Base-by-base conservation (phyloP, 2,329 filamentous ascomycete species). In the Bipolaris gigantea region DNA sequence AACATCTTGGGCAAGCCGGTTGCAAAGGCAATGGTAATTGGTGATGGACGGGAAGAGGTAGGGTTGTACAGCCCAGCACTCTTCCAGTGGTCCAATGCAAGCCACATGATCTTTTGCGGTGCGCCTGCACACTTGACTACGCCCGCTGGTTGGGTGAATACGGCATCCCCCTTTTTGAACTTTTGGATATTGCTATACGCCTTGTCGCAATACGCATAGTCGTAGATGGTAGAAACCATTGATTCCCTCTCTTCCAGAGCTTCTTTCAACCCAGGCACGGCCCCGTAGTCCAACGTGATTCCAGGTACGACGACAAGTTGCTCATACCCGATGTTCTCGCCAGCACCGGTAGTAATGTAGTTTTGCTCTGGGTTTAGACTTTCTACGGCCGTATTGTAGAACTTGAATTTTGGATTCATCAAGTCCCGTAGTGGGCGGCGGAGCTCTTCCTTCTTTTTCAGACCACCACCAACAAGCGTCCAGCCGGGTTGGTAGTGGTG, bases 401-500 rank as follows among this genome's bases (percentile, higher is more conserved):
- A 80, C 63, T 82, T 82, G 57, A 89, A 71, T 64, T 85, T 85
- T n/a, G 81, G 70, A 61, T 87, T 80, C 7, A 88, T 71, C 44
- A 88, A 67, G 43, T 73, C 73, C 4, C 74, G 63, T 35, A 87
- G 66, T 1, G 80, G 81, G 51, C 75, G 72, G 42, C 80, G 79
- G 51, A 88, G 73, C 21, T 86, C 80, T 58, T 86, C 76, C 66
- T 85, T 85, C 42, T 76, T 80, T 72, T 88, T 88, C 35, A 89
- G 77, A 3, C 86, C 86, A 35, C 83, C 85, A 39, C 85, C 86
- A 2, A 88, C 86, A 1, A 89, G 77, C 2, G 86, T 89, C 85
- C 85, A 89, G 49, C 86, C 86, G 1, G 86, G 85, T 70, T 89
- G 86, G 68, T 88, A 89, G 73, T 89, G 79, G 66, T 89, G 85